A percentile compares a stretch with the other conserved stretches of the same genome.
phyloP scores from a whole-genome alignment of 345 rosid genomes.

The Mallotus nudiflorus region DNA sequence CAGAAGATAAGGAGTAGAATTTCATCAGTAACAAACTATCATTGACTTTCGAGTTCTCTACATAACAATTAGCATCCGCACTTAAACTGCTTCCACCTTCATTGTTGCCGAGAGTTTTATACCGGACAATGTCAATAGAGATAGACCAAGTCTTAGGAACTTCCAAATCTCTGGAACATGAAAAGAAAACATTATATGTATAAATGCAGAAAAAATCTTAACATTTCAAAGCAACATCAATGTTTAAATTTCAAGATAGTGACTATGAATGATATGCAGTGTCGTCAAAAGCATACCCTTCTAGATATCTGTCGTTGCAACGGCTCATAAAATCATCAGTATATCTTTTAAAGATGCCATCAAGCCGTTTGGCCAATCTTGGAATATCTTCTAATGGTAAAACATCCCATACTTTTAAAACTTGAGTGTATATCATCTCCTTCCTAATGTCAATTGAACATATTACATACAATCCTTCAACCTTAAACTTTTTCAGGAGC shows the following conservation, averaged over 20 bases:
- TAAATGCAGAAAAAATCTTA: not conserved
- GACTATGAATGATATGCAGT: not conserved
- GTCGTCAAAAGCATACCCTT: conserved; percentile 40
- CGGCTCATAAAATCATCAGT: conserved; percentile 40
- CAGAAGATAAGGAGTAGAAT: conserved; percentile 47
- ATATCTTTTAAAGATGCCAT: conserved; percentile 35
- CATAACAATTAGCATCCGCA: conserved; percentile 25
- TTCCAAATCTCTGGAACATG: conserved; percentile 44
- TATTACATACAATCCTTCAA: conserved; percentile 35
- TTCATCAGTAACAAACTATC: conserved; percentile 56
- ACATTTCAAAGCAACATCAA: too few species aligned
- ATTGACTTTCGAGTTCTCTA: conserved; percentile 44
- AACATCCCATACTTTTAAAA: conserved; percentile 59
- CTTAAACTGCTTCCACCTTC: conserved; percentile 20
- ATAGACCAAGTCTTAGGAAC: conserved; percentile 43
- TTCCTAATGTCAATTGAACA: conserved; percentile 47
- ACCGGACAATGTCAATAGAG: conserved; percentile 29
- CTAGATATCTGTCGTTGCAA: conserved; percentile 47
- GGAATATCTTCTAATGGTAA: conserved; percentile 40
- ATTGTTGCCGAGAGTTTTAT: conserved; percentile 17
- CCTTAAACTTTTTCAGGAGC: conserved; percentile 46
- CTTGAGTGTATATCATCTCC: conserved; percentile 37
- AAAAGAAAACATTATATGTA: not conserved
- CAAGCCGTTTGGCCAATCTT: conserved; percentile 43
- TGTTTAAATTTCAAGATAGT: not conserved